Base-by-base conservation (phyloP, 2,329 filamentous ascomycete species). In the Harringtonia lauricola region DNA sequence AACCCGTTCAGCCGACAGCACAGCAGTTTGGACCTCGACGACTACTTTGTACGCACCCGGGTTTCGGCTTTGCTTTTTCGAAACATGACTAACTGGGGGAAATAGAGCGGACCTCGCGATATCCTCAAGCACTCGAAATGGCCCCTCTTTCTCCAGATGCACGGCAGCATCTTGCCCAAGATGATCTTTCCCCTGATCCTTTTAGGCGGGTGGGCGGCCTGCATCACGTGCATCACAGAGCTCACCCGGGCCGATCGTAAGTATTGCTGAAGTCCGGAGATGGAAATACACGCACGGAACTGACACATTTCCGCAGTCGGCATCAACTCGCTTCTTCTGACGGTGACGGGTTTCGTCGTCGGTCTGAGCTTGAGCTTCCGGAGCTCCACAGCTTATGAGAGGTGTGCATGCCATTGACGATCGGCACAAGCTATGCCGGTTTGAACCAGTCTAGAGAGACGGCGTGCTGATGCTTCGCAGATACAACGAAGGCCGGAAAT, bases 271-370 rank as follows among this genome's bases (percentile, higher is more conserved):
- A 29, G n/a, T 7, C n/a, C n/a, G n/a, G n/a, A n/a, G n/a, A n/a
- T n/a, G n/a, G n/a, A n/a, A n/a, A n/a, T n/a, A n/a, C n/a, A n/a
- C n/a, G n/a, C n/a, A n/a, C n/a, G n/a, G n/a, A n/a, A n/a, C n/a
- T n/a, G n/a, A n/a, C n/a, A n/a, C n/a, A n/a, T n/a, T n/a, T n/a
- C n/a, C n/a, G 2, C n/a, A 61, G 57, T 63, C 36, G 71, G 70
- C 37, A 76, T 88, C 49, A 71, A 72, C 55, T 77, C 70, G 18
- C 70, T 86, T 33, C 70, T 90, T 17, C 70, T 89, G 36, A 89
- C 84, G 0, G 79, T 90, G 19, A 76, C 85, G 22, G 85, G 85
- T 79, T 89, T 89, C 63, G 82, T 89, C 47, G 83, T 89, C 57
- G 80, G 81, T 74, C 62, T 89, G 56, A 74, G 81, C 13, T 67